Conservation (phyloP, 768 basidiomycete genomes). For the Naganishia friedmannii region DNA sequence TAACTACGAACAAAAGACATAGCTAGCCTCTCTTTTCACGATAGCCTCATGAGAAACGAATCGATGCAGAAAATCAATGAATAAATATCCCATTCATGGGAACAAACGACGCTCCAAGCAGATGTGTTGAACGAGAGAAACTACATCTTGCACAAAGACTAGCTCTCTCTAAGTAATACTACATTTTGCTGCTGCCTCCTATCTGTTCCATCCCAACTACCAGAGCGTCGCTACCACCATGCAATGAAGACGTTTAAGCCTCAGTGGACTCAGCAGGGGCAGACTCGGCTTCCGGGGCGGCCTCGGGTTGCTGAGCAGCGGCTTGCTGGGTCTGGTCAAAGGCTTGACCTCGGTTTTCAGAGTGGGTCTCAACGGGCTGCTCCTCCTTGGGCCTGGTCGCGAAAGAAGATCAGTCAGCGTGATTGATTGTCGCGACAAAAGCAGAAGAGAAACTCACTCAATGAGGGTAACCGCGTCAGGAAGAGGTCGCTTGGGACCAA, state of each 20-base stretch:
- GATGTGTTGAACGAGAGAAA: constrained; percentile 10
- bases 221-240: constrained; percentile 10
- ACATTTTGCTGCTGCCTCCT: constrained; percentile 12
- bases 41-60: neutral
- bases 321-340: constrained; percentile 33
- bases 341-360: constrained; percentile 65
- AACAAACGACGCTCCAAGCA: neutral
- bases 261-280: constrained; percentile 21
- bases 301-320: constrained; percentile 31
- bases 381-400: constrained; percentile 71
- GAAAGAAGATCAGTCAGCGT: neutral
- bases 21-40: no score
- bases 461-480: constrained; percentile 89
- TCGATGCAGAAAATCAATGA: constrained; percentile 23
- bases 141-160: constrained; percentile 5
- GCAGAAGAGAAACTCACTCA: constrained; percentile 59
- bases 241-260: constrained; percentile 3
- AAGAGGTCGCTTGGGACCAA: constrained; percentile 86
- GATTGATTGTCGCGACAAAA: neutral
- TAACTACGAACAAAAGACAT: no score
- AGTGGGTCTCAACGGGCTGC: constrained; percentile 78
- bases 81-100: constrained; percentile 16
- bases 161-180: constrained; percentile 5
- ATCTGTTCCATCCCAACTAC: constrained; percentile 6
- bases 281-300: constrained; percentile 32